Evolutionary conservation across 1,284 basidiomycete genomes (phyloP), one percentile per base, ranked within the genome.

Genomic region (Apiotrichum veenhuisii): DNA sequence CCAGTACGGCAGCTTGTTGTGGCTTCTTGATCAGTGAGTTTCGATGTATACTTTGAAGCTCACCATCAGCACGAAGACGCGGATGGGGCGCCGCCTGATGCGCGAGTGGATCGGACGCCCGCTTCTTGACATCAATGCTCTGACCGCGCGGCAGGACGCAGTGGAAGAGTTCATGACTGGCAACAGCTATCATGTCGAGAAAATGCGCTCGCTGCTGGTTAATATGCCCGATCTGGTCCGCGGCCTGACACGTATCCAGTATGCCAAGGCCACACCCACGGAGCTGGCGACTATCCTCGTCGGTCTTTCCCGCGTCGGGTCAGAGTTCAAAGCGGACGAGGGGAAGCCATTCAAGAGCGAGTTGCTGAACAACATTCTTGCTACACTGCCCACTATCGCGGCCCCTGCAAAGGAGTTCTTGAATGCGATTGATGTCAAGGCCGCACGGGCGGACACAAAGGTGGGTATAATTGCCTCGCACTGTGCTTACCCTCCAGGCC

Each of bases 101-200:
- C 84, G 85, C 57, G 85, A 81, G 61, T 98, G 95, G 95, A 82
- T 98, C 15, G 88, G 89, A 0, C 82, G 84, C 56, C 95, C 95
- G 0, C 80, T 98, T 37, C 82, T 89, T 2, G 86, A 94, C 68
- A 82, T 84, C 64, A 72, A 69, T 1, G 77, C 83, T 12, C 79
- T 98, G 14, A 81, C 87, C 66, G 84, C 86, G 41, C 84, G 95
- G 4, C 81, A 86, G 26, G 85, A 92, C 65, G 91, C 94, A 0
- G 85, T 98, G 0, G 84, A 90, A 61, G 91, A 96, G 69, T 86
- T 97, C 46, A 71, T 80, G 75, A 55, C 86, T 78, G 52, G 82
- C 82, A 52, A 83, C 74, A 65, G 80, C 83, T 64, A 82, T 27
- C 67, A 76, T 38, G 60, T 81, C 53, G 75, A 84, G 36, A 83